Base-by-base conservation (phyloP, 1,139 yeast genomes). In the Arxiozyma telluris region DNA sequence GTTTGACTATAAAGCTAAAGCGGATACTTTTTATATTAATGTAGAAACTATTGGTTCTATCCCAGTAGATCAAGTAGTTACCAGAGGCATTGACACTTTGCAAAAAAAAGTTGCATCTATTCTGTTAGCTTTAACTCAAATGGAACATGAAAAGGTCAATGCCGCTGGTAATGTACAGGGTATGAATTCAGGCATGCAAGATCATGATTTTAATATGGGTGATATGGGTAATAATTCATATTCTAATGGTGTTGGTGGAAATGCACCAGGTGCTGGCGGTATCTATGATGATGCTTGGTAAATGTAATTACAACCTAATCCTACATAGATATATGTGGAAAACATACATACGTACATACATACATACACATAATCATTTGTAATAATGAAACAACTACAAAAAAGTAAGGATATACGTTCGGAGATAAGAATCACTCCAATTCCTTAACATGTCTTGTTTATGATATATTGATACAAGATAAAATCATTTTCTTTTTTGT, bases 1-100 rank as follows among this genome's bases (percentile, higher is more conserved):
- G 11, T 91, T 91, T 67, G 97, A 94, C 69, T 90, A 84, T 68
- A 79, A 75, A 50, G 96, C 97, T 11, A 81, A 79, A 64, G 96
- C 98, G 1, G 75, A 80, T 50, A 83, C 82, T 58, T 93, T 83
- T 65, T 93, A 93, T 70, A 73, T 91, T 64, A 93, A 88, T 63
- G 87, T 94, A 20, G 99, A 93, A 71, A 87, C 98, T 0, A 87
- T 90, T 12, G 98, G 98, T 3, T 83, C 84, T 51, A 80, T 93
- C 58, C 80, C 88, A 51, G 96, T 97, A 0, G 87, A 90, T 65
- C 96, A 89, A 60, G 96, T 93, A 47, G 89, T 93, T 25, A 73
- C 82, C 50, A 82, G 91, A 64, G 90, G 96, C 52, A 83, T 94
- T 59, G 83, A 81, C 53, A 89, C 91, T 30, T 74, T 93, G 62